Evolutionary conservation across 805 yeast genomes (phyloP).

Genomic region (Yarrowia keelungensis): DNA sequence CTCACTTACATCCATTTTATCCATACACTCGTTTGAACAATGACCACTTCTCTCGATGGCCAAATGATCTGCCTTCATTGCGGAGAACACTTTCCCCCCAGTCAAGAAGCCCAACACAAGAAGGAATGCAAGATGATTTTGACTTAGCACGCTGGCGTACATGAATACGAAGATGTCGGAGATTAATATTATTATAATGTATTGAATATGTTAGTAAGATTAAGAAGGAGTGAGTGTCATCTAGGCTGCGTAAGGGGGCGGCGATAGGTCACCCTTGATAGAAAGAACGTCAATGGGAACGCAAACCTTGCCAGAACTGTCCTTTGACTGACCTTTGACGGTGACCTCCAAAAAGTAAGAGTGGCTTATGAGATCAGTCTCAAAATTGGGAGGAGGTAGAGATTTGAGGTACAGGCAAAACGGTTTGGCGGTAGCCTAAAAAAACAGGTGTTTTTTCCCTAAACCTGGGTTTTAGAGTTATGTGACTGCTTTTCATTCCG

Average conservation of each 20-base stretch:
- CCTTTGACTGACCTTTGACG: neutral
- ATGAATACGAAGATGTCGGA: neutral
- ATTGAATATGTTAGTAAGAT: neutral
- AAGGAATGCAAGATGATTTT: slow-evolving; percentile 28
- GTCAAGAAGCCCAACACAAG: slow-evolving; percentile 19
- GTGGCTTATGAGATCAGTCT: slow-evolving; percentile 10
- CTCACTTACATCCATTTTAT: neutral
- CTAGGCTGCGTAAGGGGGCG: slow-evolving; percentile 25
- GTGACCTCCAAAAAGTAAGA: slow-evolving; percentile 14
- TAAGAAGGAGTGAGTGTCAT: neutral
- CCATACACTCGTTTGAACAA: slow-evolving; percentile 2
- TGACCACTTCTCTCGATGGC: slow-evolving; percentile 2
- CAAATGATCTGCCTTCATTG: slow-evolving; percentile 34
- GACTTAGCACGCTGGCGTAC: neutral
- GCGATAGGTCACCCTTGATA: slow-evolving; percentile 5
- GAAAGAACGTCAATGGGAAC: slow-evolving; percentile 1
- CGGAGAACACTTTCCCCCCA: slow-evolving; percentile 28
- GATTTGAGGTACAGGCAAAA: neutral
- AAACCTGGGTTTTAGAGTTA: too few species aligned
- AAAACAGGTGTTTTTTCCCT: too few species aligned
- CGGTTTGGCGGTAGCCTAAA: too few species aligned
- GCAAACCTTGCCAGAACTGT: neutral
- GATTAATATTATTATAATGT: neutral
- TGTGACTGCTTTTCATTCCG: too few species aligned
- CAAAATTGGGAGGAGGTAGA: slow-evolving; percentile 7